These are phyloP conservation scores for Aphanomyces euteiches DNA, from an alignment of 352 stramenopile species.

Conservation along the genomic window DNA sequence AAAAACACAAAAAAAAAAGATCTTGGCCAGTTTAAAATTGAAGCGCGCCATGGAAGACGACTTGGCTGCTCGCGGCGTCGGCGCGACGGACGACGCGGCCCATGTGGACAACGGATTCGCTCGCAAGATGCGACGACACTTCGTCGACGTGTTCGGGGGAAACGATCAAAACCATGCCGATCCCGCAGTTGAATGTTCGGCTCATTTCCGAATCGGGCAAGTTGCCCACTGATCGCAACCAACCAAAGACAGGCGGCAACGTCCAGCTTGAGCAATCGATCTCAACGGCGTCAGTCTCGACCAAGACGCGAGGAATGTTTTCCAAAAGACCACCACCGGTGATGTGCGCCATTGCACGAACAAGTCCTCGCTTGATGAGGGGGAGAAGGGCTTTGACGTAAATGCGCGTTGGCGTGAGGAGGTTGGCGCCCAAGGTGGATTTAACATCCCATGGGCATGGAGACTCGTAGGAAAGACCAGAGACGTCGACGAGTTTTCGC, in stretches of 20 bases:
- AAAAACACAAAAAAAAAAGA: background rate
- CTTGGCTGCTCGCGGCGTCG: slow-evolving; percentile 62
- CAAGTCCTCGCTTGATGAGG: slow-evolving; percentile 66
- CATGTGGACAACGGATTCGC: slow-evolving; percentile 89
- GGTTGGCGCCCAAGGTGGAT: slow-evolving; percentile 89
- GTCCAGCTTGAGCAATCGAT: slow-evolving; percentile 89
- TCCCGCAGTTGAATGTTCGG: slow-evolving; percentile 98
- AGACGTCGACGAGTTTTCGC: slow-evolving; percentile 93
- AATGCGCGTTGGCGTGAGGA: slow-evolving; percentile 97
- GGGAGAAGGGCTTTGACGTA: slow-evolving; percentile 93
- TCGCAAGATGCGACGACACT: slow-evolving; percentile 76
- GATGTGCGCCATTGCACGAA: slow-evolving; percentile 96
- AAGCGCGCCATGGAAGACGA: slow-evolving; percentile 63
- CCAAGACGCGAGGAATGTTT: slow-evolving; percentile 96
- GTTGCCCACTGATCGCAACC: slow-evolving; percentile 91
- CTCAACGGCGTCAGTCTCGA: slow-evolving; percentile 87
- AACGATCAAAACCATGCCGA: slow-evolving; percentile 98
- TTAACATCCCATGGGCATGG: slow-evolving; percentile 64
- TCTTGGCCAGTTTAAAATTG: slow-evolving; percentile 1
- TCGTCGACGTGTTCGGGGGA: slow-evolving; percentile 84
- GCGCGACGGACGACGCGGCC: slow-evolving; percentile 67
- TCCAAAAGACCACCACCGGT: slow-evolving; percentile 97
- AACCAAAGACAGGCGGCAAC: slow-evolving; percentile 96
- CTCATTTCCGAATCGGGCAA: slow-evolving; percentile 94
- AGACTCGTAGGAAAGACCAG: slow-evolving; percentile 73